Conservation (phyloP, 73 alveolate species). For the Paramecium tetraurelia region DNA sequence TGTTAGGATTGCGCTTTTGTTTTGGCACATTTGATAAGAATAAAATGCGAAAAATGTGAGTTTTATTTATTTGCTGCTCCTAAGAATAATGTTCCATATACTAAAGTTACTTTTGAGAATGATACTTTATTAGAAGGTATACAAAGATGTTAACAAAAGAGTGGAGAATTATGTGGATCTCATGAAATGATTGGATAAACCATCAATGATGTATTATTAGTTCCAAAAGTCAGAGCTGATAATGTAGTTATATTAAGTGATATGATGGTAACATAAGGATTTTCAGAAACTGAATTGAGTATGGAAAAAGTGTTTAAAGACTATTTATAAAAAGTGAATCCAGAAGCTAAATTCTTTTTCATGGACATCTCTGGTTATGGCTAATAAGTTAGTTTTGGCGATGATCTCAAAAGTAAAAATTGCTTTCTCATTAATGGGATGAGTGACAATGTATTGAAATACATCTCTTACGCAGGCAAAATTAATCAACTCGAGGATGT, state of each 20-base stretch:
- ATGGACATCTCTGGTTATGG: constrained; percentile 57
- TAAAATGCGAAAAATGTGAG: neutral
- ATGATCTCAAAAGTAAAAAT: constrained; percentile 1
- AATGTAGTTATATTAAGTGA: constrained; percentile 41
- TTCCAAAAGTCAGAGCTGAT: constrained; percentile 26
- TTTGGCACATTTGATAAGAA: neutral
- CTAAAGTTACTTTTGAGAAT: neutral
- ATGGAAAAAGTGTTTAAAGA: neutral
- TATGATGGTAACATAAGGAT: constrained; percentile 7
- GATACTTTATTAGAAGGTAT: neutral
- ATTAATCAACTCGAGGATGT: neutral
- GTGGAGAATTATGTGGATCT: neutral
- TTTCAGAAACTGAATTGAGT: neutral
- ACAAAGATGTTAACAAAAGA: neutral
- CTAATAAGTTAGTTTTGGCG: neutral
- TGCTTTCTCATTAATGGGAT: constrained; percentile 17
- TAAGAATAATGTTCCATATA: neutral
- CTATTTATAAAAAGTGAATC: constrained; percentile 4
- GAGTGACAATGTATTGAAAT: constrained; percentile 2
- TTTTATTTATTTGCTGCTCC: neutral
- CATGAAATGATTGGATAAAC: constrained; percentile 34
- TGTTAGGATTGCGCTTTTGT: neutral
- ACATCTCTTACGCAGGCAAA: constrained; percentile 13
- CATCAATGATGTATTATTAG: neutral
- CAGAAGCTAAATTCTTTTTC: neutral